Conservation (phyloP, 768 basidiomycete species). For the Rhizopogon sp. region DNA sequence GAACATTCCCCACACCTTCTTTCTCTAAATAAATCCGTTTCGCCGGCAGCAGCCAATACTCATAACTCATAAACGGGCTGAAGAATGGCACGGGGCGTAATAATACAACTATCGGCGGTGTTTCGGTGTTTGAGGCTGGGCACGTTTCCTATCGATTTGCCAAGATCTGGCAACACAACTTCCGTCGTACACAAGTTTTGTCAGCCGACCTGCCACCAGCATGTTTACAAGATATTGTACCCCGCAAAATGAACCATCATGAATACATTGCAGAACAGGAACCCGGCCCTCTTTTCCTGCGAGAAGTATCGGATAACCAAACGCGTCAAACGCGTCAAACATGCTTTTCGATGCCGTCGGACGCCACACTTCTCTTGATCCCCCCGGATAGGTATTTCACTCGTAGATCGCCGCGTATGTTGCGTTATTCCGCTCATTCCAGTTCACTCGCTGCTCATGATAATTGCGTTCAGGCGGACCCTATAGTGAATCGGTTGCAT, state of each 20-base stretch:
- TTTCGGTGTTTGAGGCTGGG: not conserved
- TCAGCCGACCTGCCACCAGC: not conserved
- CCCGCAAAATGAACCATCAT: no score
- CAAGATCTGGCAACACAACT: not conserved
- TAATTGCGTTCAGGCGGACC: not conserved
- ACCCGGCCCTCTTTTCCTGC: no score
- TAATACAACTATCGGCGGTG: not conserved
- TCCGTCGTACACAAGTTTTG: not conserved
- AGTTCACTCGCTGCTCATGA: not conserved
- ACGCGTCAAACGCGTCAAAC: not conserved
- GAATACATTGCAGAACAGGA: not conserved
- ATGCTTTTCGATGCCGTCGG: not conserved
- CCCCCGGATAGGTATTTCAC: not conserved
- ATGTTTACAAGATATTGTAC: not conserved
- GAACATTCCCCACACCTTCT: not conserved
- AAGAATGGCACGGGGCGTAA: not conserved
- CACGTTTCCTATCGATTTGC: not conserved
- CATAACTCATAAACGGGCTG: not conserved
- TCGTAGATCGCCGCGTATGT: not conserved
- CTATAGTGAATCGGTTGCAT: not conserved
- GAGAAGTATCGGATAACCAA: not conserved
- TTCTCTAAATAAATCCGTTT: no score
- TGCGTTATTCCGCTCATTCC: not conserved
- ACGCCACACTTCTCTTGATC: not conserved
- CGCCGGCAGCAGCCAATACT: not conserved